phyloP scores from a whole-genome alignment of 164 flowering plant species.

The Chloranthus sessilifolius region DNA sequence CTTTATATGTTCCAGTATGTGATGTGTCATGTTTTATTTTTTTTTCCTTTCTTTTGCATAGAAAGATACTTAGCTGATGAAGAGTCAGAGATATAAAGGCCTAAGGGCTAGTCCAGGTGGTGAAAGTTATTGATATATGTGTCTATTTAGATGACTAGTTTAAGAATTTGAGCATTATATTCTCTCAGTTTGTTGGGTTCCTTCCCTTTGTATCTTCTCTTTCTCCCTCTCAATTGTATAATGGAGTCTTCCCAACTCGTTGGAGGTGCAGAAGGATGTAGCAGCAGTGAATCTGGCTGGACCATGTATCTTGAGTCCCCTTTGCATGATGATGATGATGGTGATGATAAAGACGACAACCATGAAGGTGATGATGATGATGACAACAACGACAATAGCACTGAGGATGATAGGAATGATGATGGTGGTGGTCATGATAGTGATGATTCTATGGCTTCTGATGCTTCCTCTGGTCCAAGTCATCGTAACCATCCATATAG shows the following conservation, averaged over 20 bases:
- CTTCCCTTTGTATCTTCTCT: slow-evolving; percentile 1
- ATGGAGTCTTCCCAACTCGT: slow-evolving; percentile 43
- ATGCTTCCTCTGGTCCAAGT: slow-evolving; percentile 75
- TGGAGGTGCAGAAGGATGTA: slow-evolving; percentile 33
- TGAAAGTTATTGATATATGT: background rate
- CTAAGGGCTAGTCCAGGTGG: background rate
- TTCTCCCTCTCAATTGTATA: slow-evolving; percentile 7
- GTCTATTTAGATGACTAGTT: too few relatives aligned
- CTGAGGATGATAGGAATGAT: background rate
- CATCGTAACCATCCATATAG: slow-evolving; percentile 17
- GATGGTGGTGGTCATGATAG: slow-evolving; percentile 28
- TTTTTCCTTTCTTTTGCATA: slow-evolving; percentile 7
- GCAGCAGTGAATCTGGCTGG: slow-evolving; percentile 87
- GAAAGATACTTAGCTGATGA: slow-evolving; percentile 15
- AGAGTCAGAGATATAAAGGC: slow-evolving; percentile 15
- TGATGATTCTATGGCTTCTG: slow-evolving; percentile 88
- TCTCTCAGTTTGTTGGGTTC: slow-evolving; percentile 15
- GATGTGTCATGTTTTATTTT: too few relatives aligned
- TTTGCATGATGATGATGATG: slow-evolving; percentile 29
- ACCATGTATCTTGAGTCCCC: slow-evolving; percentile 68
- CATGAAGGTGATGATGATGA: slow-evolving; percentile 12
- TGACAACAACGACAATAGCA: background rate
- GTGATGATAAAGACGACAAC: slow-evolving; percentile 14
- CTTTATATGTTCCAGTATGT: too few relatives aligned
- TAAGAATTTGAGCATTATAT: slow-evolving; percentile 7